A percentile compares a stretch with the other conserved stretches of the same genome.
Evolutionary conservation across 2,329 filamentous ascomycete species (phyloP).

Genomic region (Calonectria ilicicola): DNA sequence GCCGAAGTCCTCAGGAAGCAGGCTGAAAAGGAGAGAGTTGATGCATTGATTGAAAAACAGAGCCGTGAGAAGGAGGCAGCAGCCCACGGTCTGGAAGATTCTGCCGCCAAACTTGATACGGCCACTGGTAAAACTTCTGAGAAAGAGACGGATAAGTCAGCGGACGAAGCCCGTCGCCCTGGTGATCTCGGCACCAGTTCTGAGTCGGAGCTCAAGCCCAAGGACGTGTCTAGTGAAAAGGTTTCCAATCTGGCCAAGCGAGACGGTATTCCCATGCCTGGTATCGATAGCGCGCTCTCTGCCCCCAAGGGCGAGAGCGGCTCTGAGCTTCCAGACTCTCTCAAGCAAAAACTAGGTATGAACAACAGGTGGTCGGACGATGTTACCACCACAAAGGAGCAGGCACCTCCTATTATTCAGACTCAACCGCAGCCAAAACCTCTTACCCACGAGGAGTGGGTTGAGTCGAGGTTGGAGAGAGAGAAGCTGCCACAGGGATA

Average conservation of each 20-base stretch:
- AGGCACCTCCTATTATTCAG: background rate
- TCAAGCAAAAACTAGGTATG: slow-evolving; percentile 46
- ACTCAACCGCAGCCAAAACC: slow-evolving; percentile 48
- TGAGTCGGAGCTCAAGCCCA: slow-evolving; percentile 16
- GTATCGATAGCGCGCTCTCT: slow-evolving; percentile 32
- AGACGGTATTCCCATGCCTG: slow-evolving; percentile 41
- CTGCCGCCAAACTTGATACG: background rate
- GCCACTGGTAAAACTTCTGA: background rate
- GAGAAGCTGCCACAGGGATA: slow-evolving; percentile 65
- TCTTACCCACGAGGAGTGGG: slow-evolving; percentile 65
- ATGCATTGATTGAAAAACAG: slow-evolving; percentile 1
- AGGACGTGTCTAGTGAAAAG: slow-evolving; percentile 3
- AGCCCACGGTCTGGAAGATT: background rate
- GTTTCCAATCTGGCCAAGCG: slow-evolving; percentile 29
- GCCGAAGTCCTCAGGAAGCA: slow-evolving; percentile 50
- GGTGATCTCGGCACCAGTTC: background rate
- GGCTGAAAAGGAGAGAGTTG: slow-evolving; percentile 21
- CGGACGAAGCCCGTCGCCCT: background rate
- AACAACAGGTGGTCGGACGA: slow-evolving; percentile 23
- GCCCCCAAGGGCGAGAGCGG: slow-evolving; percentile 39
- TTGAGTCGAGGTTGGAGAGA: slow-evolving; percentile 57
- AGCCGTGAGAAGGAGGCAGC: background rate
- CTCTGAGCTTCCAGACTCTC: slow-evolving; percentile 47
- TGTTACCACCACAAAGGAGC: background rate
- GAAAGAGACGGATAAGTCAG: background rate